Evolutionary conservation across 345 rosid species (phyloP).

Genomic region (Geranium rotundifolium): DNA sequence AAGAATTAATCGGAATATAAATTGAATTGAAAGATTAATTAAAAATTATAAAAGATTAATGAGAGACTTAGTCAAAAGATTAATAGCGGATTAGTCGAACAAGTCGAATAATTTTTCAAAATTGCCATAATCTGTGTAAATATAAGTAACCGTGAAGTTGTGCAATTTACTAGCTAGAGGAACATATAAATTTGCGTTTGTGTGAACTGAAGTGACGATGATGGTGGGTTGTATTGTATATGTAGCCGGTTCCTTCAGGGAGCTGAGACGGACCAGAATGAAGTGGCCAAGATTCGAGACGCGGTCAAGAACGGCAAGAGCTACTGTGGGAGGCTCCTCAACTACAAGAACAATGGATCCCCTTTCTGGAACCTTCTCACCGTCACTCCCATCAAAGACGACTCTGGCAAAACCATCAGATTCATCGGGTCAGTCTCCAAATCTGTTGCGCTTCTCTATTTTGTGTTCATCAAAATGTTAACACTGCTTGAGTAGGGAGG

Average conservation of each 20-base stretch:
- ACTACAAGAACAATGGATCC: slow-evolving; percentile 83
- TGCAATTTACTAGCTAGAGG: too few species aligned
- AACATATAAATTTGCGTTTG: too few species aligned
- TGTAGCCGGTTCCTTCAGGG: slow-evolving; percentile 98
- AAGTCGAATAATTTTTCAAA: too few species aligned
- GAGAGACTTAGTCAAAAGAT: too few species aligned
- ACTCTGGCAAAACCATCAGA: slow-evolving; percentile 63
- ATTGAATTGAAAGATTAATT: too few species aligned
- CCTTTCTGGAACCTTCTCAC: slow-evolving; percentile 99
- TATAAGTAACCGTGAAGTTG: too few species aligned
- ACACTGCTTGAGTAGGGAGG: too few species aligned
- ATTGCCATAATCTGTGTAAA: too few species aligned
- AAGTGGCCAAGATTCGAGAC: slow-evolving; percentile 67
- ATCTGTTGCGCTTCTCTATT: not conserved
- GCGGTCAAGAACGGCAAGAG: slow-evolving; percentile 61
- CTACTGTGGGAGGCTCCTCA: slow-evolving; percentile 84
- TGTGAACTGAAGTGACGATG: too few species aligned
- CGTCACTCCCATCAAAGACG: slow-evolving; percentile 81
- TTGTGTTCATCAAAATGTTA: not conserved
- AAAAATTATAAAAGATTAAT: too few species aligned
- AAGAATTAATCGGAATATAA: too few species aligned
- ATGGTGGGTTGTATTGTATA: slow-evolving; percentile 24
- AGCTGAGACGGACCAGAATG: slow-evolving; percentile 64
- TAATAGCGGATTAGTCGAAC: too few species aligned
- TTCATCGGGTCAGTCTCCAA: slow-evolving; percentile 58